Percentiles rank a stretch among this genome's conserved stretches.
Conservation (phyloP, 305 asterid species). For the Nicotiana rustica region DNA sequence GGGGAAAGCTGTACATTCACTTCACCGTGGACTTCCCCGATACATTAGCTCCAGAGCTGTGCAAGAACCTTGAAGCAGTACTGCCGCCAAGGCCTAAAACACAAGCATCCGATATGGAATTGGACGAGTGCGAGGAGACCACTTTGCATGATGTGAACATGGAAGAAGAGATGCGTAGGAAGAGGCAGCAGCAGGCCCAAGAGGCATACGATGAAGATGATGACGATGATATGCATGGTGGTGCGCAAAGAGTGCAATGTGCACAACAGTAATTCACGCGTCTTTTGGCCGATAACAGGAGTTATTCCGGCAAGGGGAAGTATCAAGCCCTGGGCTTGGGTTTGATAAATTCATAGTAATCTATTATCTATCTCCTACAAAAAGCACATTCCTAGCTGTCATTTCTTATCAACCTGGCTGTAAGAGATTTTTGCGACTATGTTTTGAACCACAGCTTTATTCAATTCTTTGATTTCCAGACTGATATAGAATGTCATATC, state of each 20-base stretch:
- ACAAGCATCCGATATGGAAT: constrained; percentile 20
- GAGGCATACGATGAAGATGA: constrained; percentile 35
- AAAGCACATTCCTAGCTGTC: constrained; percentile 5
- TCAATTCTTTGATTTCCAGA: neutral
- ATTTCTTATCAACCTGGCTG: neutral
- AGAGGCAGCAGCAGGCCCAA: constrained; percentile 33
- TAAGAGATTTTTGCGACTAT: neutral
- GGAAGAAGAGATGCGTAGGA: constrained; percentile 37
- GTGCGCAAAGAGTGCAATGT: constrained; percentile 40
- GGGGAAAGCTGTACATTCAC: constrained; percentile 34
- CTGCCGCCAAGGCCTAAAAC: constrained; percentile 31
- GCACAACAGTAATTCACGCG: constrained; percentile 35
- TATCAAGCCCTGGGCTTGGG: neutral
- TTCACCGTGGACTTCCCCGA: constrained; percentile 36
- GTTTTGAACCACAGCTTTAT: neutral
- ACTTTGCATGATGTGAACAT: constrained; percentile 36
- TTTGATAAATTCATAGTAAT: constrained; percentile 1
- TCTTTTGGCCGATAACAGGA: neutral
- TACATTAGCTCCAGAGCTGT: constrained; percentile 23
- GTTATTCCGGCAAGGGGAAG: neutral
- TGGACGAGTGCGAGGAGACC: constrained; percentile 37
- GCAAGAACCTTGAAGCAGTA: constrained; percentile 35
- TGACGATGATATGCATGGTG: constrained; percentile 37
- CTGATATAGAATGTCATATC: neutral
- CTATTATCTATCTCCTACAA: constrained; percentile 24